Percentiles rank a stretch among this genome's conserved stretches.
Evolutionary conservation across 2,329 filamentous ascomycete species (phyloP).

Genomic region (Microdochium bolleyi): DNA sequence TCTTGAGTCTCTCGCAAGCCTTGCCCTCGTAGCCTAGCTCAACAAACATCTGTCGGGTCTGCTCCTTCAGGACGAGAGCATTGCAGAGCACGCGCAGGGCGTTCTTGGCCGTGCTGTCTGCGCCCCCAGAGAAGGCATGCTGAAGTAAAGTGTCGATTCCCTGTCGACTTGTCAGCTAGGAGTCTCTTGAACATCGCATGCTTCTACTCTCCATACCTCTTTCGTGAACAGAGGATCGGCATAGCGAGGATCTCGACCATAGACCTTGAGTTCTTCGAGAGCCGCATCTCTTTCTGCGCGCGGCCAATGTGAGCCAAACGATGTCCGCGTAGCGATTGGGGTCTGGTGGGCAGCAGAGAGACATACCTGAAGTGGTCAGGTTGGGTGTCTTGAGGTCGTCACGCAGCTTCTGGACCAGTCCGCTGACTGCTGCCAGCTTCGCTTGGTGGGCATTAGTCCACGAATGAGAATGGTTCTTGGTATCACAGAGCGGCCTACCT

Average conservation of each 20-base stretch:
- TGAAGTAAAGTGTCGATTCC: constrained; percentile 65
- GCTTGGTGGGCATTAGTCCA: constrained; percentile 2
- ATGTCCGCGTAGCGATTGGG: neutral
- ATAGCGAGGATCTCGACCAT: constrained; percentile 63
- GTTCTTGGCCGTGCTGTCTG: constrained; percentile 58
- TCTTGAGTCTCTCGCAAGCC: constrained; percentile 64
- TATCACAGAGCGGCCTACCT: constrained; percentile 1
- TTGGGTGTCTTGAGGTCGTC: constrained; percentile 5
- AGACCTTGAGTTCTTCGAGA: constrained; percentile 66
- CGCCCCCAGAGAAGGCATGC: constrained; percentile 64
- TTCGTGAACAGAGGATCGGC: constrained; percentile 80
- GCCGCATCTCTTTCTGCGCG: constrained; percentile 51
- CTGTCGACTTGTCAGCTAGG: constrained; percentile 31
- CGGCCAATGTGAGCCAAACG: constrained; percentile 6
- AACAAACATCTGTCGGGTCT: constrained; percentile 65
- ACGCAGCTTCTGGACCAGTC: constrained; percentile 5
- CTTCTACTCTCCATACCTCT: constrained; percentile 40
- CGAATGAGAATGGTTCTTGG: neutral
- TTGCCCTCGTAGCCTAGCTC: constrained; percentile 60
- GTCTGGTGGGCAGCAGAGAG: neutral
- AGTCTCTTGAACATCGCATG: constrained; percentile 1
- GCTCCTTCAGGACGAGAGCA: constrained; percentile 61
- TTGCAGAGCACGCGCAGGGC: constrained; percentile 81
- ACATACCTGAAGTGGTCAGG: constrained; percentile 4
- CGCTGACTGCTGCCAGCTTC: constrained; percentile 6